Base-by-base conservation (phyloP, 208 protist genomes). In the Plasmodiophora brassicae region DNA sequence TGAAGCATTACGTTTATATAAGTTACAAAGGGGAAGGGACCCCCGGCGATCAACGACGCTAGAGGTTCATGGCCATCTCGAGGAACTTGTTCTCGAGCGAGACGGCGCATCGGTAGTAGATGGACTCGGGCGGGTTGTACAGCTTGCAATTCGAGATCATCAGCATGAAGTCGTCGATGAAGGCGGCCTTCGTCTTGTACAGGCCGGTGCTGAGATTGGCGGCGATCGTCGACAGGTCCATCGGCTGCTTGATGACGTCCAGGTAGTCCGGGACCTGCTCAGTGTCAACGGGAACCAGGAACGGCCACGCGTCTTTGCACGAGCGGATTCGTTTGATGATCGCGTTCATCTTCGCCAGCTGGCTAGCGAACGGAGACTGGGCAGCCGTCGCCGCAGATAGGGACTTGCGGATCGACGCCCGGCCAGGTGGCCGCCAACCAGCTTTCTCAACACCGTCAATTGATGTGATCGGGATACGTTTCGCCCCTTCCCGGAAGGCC, bases 211-310 rank as follows among this genome's bases (percentile, higher is more conserved):
- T 25, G 45, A 85, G 41, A 14, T 53, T 46, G 0, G 5, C 41
- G 5, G 84, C 32, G 0, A 84, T 32, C 5, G 36, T 46, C 65
- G 38, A 1, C 1, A 85, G 46, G 41, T 89, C 86, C 25, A 94
- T 91, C 14, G 92, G 92, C 53, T 94, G 78, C 39, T 92, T 92
- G 65, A 94, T 91, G 20, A 93, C 38, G 44, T 89, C 25, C 0
- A 86, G 25, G 44, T 53, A 53, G n/a, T 45, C 38, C 45, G 45
- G 88, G 8, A 89, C 93, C 45, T 92, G 84, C 0, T 86, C 54
- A 14, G n/a, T 14, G 25, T 72, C 45, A 5, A 95, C 93, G 10
- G 93, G 89, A 83, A 89, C 8, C 36, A 78, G 88, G 71, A 95
- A 95, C 32, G 92, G 92, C 92, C 92, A 93, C 41, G 92, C 14